Conservation (phyloP, 2,329 filamentous ascomycete species). For the Xylaria sp. region DNA sequence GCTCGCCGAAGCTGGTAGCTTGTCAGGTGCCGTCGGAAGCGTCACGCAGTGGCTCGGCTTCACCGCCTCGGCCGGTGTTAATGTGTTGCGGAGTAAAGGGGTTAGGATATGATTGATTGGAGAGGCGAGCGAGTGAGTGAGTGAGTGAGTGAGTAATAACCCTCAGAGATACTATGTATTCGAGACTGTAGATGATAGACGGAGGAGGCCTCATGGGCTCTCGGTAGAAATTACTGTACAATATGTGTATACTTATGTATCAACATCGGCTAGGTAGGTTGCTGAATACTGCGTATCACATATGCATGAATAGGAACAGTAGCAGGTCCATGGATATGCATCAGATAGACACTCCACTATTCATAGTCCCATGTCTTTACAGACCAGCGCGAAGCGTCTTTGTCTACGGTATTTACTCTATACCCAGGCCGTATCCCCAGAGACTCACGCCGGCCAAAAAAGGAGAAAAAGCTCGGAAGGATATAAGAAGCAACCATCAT, state of each 20-base stretch:
- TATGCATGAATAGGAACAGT: conserved; percentile 6
- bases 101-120: conserved; percentile 73
- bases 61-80: conserved; percentile 78
- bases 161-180: background rate
- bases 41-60: conserved; percentile 84
- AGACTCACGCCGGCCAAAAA: conserved; percentile 8
- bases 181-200: background rate
- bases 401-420: conserved; percentile 19
- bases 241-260: conserved; percentile 23
- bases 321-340: background rate
- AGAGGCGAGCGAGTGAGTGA: background rate
- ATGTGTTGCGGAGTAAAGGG: conserved; percentile 88
- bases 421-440: conserved; percentile 13
- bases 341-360: conserved; percentile 1
- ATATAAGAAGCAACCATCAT: background rate
- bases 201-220: background rate
- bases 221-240: background rate
- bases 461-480: background rate
- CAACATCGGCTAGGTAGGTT: conserved; percentile 4
- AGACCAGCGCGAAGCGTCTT: conserved; percentile 15
- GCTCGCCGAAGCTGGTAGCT: conserved; percentile 71
- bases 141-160: background rate
- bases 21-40: conserved; percentile 71
- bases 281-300: background rate
- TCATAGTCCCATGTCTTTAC: conserved; percentile 1